phyloP scores from a whole-genome alignment of 2,329 filamentous ascomycete species.

The Teratosphaeriaceae sp. region DNA sequence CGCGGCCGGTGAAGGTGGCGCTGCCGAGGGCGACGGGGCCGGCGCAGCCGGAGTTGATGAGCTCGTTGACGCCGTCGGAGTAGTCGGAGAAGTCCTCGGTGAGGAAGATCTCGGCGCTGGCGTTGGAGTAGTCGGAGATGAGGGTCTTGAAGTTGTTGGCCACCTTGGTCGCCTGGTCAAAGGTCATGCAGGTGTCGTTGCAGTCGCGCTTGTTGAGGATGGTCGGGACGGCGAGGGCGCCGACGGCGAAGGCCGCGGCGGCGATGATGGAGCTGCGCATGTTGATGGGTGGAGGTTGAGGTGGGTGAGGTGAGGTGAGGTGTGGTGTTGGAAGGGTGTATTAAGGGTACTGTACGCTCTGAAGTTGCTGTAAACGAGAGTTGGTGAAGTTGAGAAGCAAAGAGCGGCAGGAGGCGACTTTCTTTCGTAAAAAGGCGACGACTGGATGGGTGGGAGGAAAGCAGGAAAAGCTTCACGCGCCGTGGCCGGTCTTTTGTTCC shows the following conservation, averaged over 20 bases:
- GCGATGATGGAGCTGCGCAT: slow-evolving; percentile 18
- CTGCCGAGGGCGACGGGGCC: slow-evolving; percentile 16
- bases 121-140: slow-evolving; percentile 26
- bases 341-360: background rate
- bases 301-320: background rate
- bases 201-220: slow-evolving; percentile 6
- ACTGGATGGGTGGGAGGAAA: background rate
- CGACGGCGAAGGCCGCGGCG: slow-evolving; percentile 7
- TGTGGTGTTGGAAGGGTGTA: too few relatives aligned
- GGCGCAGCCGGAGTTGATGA: slow-evolving; percentile 29
- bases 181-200: slow-evolving; percentile 18
- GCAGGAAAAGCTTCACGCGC: slow-evolving; percentile 1
- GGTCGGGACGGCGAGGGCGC: slow-evolving; percentile 6
- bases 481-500: slow-evolving; percentile 7
- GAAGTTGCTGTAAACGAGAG: slow-evolving; percentile 1
- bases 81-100: slow-evolving; percentile 28
- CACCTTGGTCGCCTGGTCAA: slow-evolving; percentile 15
- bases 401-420: slow-evolving; percentile 2
- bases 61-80: slow-evolving; percentile 28
- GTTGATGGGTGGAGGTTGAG: slow-evolving; percentile 7
- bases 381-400: slow-evolving; percentile 2
- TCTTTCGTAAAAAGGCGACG: background rate
- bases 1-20: slow-evolving; percentile 23
- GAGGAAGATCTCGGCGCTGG: slow-evolving; percentile 20
- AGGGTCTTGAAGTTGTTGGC: slow-evolving; percentile 26